These are phyloP conservation scores for Paecilomyces dactylethromorphus DNA, from an alignment of 2,329 filamentous ascomycete genomes.

Conservation along the genomic window DNA sequence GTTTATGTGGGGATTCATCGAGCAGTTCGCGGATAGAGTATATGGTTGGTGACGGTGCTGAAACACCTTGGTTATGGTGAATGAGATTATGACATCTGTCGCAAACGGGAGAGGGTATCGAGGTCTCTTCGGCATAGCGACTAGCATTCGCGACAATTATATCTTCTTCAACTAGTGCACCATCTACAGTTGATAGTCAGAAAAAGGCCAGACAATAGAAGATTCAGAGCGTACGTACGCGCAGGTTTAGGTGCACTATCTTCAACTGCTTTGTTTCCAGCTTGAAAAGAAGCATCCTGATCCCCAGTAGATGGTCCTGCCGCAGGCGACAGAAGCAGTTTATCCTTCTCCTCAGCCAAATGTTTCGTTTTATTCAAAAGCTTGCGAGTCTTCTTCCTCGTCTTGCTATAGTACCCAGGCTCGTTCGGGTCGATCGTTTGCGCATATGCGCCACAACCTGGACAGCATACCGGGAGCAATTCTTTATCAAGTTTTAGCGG, in stretches of 20 bases:
- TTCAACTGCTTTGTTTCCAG: slow-evolving; percentile 4
- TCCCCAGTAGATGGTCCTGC: neutral
- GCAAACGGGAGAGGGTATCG: slow-evolving; percentile 49
- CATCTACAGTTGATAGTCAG: neutral
- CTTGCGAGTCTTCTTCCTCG: slow-evolving; percentile 42
- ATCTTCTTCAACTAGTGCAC: slow-evolving; percentile 8
- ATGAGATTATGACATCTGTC: slow-evolving; percentile 78
- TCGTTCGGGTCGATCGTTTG: slow-evolving; percentile 50
- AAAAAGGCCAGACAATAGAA: neutral
- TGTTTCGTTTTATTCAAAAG: slow-evolving; percentile 17
- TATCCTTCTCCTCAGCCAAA: slow-evolving; percentile 4
- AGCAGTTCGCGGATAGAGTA: slow-evolving; percentile 78
- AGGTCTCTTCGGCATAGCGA: slow-evolving; percentile 14
- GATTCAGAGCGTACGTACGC: neutral
- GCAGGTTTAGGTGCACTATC: neutral
- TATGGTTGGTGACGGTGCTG: slow-evolving; percentile 75
- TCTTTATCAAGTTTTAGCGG: slow-evolving; percentile 11
- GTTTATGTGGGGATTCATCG: slow-evolving; percentile 77
- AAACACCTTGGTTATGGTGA: slow-evolving; percentile 64
- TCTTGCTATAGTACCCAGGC: slow-evolving; percentile 52
- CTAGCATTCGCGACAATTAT: slow-evolving; percentile 9
- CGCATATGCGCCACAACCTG: slow-evolving; percentile 57
- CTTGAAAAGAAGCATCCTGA: slow-evolving; percentile 7
- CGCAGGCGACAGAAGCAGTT: neutral
- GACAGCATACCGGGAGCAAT: slow-evolving; percentile 48